Base-by-base conservation (phyloP, 495 filamentous ascomycete species). In the Oleoguttula mirabilis region DNA sequence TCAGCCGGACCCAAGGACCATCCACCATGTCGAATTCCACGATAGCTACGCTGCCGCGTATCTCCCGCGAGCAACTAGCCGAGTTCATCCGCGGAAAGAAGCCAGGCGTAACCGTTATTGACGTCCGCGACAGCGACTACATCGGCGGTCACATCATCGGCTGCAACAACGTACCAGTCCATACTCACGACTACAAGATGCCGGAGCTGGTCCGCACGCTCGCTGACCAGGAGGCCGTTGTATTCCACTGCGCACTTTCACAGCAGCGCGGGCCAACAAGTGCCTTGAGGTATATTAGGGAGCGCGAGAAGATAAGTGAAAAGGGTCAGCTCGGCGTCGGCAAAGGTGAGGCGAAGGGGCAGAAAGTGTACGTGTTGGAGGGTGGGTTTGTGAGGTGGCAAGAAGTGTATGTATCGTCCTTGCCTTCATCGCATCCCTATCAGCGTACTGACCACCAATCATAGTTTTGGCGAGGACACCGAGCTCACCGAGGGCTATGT, bases 201-300 rank as follows among this genome's bases (percentile, higher is more conserved):
- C 84, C 90, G 0, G 83, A 85, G 47, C 74, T 98, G 21, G 71
- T 93, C 3, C 79, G 82, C 38, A 78, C 73, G 40, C 73, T 95
- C 22, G 61, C 77, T 45, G 78, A 81, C 56, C 85, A 83, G 55
- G 71, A 92, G 32, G 77, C 69, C 30, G 84, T 98, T 17, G 75
- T 98, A 14, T 98, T 98, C 60, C 92, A 98, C 63, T 98, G 90
- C 63, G 80, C 83, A n/a, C 65, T 96, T 22, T 85, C 80, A 50
- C 90, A 96, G 66, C 81, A 90, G 63, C 73, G 90, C 3, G 83
- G 83, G 0, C 83, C 83, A 1, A 60, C 62, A 21, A 82, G 83
- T 27, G 84, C 83, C 10, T 52, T 82, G 43, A 52, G 64, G 55
- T 88, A 88, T 55, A 47, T 85, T 46, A 64, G 78, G 17, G 80